Percentiles rank a stretch among this genome's conserved stretches.
Conservation (phyloP, 495 filamentous ascomycete species). For the Xylaria cubensis region DNA sequence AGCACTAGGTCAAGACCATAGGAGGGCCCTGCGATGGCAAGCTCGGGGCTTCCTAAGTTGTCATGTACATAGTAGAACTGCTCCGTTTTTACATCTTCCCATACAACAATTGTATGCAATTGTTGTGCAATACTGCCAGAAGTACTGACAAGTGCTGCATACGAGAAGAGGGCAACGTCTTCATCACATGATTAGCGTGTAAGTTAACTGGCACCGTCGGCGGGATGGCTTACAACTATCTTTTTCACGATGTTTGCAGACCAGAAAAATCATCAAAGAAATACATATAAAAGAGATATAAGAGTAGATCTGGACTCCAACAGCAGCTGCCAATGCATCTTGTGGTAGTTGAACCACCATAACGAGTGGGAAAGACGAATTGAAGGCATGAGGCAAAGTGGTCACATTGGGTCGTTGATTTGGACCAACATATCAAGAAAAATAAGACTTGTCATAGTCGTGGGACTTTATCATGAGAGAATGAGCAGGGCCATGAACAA, state of each 20-base stretch:
- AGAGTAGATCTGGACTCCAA: slow-evolving; percentile 51
- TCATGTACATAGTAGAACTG: slow-evolving; percentile 46
- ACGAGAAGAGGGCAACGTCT: slow-evolving; percentile 55
- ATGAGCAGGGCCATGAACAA: neutral
- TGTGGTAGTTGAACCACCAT: slow-evolving; percentile 52
- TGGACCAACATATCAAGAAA: neutral
- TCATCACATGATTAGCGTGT: slow-evolving; percentile 19
- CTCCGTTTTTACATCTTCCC: slow-evolving; percentile 50
- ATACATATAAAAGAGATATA: slow-evolving; percentile 46
- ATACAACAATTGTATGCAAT: slow-evolving; percentile 50
- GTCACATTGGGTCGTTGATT: neutral
- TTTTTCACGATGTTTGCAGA: slow-evolving; percentile 53
- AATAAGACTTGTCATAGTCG: neutral
- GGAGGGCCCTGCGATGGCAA: slow-evolving; percentile 54
- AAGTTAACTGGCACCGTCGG: neutral
- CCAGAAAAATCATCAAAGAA: slow-evolving; percentile 47
- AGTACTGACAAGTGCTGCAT: slow-evolving; percentile 46
- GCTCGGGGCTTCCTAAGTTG: slow-evolving; percentile 48
- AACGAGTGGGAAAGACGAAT: slow-evolving; percentile 16
- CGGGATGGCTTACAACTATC: slow-evolving; percentile 48
- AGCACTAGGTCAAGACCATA: slow-evolving; percentile 51
- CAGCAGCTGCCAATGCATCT: slow-evolving; percentile 47
- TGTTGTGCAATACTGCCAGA: slow-evolving; percentile 54
- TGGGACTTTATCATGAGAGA: neutral
- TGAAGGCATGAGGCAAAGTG: slow-evolving; percentile 10